These are phyloP conservation scores for Kodamaea ohmeri DNA, from an alignment of 1,139 yeast species.

Conservation along the genomic window DNA sequence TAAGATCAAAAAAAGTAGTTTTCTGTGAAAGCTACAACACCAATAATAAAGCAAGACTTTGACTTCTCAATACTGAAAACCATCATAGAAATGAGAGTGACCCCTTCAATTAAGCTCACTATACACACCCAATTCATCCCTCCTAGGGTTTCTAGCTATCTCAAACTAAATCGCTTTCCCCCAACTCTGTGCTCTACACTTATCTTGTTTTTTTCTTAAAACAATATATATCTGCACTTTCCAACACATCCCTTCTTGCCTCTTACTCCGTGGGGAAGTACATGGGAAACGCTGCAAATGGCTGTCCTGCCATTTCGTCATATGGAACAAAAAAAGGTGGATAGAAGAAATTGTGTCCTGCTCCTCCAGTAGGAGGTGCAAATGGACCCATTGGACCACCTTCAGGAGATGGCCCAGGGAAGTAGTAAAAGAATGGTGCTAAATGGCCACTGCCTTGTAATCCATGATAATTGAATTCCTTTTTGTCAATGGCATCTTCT, in stretches of 20 bases:
- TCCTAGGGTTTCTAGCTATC: too few species aligned
- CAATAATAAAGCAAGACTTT: too few species aligned
- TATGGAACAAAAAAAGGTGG: constrained; percentile 6
- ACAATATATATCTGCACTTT: too few species aligned
- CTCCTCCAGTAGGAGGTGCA: constrained; percentile 1
- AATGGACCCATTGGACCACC: background rate
- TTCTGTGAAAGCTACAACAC: too few species aligned
- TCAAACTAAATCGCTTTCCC: too few species aligned
- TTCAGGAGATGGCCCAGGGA: constrained; percentile 6
- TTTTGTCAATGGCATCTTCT: background rate
- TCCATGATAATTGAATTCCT: background rate
- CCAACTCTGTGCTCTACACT: too few species aligned
- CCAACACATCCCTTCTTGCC: too few species aligned
- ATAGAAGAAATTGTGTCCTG: constrained; percentile 4
- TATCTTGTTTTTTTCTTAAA: too few species aligned
- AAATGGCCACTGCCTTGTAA: background rate
- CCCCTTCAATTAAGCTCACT: too few species aligned
- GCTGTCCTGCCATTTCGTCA: constrained; percentile 4
- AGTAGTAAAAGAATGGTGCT: constrained; percentile 7
- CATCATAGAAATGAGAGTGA: too few species aligned
- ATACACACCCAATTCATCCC: background rate
- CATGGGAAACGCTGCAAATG: constrained; percentile 6
- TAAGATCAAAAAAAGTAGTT: background rate
- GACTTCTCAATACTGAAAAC: too few species aligned
- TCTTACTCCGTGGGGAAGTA: constrained; percentile 3